phyloP scores from a whole-genome alignment of 1,284 basidiomycete genomes.

The Leccinum solheimii region DNA sequence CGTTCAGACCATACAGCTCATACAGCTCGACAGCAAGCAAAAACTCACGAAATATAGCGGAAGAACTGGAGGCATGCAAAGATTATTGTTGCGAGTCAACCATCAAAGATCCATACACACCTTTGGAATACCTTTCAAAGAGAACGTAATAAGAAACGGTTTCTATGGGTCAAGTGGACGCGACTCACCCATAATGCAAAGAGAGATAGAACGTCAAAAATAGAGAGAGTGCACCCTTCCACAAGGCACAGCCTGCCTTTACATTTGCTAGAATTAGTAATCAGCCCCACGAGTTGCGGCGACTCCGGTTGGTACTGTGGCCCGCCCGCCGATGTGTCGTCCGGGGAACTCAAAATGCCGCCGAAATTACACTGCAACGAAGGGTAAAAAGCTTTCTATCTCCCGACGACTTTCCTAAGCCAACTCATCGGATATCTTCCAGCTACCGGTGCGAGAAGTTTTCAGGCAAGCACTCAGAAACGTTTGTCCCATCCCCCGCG shows the following conservation, averaged over 20 bases:
- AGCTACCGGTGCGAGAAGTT: neutral
- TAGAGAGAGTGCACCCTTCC: neutral
- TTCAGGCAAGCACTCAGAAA: too few relatives aligned
- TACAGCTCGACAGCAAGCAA: neutral
- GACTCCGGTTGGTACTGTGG: too few relatives aligned
- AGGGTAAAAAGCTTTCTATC: neutral
- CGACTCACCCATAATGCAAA: constrained; percentile 27
- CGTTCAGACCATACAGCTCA: constrained; percentile 13
- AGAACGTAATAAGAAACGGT: neutral
- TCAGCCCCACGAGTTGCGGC: neutral
- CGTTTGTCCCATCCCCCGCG: too few relatives aligned
- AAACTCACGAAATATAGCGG: constrained; percentile 77
- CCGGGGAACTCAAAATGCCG: neutral
- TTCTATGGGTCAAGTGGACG: neutral
- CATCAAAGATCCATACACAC: constrained; percentile 51
- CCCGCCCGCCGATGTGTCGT: too few relatives aligned
- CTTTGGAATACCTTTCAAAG: constrained; percentile 56
- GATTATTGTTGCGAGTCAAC: constrained; percentile 11
- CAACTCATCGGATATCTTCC: neutral
- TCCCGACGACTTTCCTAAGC: too few relatives aligned
- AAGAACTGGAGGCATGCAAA: constrained; percentile 57
- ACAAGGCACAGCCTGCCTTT: neutral
- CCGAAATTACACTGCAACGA: neutral
- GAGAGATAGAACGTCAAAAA: constrained; percentile 12
- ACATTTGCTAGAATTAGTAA: neutral